A percentile compares a stretch with the other conserved stretches of the same genome.
phyloP scores from a whole-genome alignment of 345 rosid species.

The Brassica nigra region DNA sequence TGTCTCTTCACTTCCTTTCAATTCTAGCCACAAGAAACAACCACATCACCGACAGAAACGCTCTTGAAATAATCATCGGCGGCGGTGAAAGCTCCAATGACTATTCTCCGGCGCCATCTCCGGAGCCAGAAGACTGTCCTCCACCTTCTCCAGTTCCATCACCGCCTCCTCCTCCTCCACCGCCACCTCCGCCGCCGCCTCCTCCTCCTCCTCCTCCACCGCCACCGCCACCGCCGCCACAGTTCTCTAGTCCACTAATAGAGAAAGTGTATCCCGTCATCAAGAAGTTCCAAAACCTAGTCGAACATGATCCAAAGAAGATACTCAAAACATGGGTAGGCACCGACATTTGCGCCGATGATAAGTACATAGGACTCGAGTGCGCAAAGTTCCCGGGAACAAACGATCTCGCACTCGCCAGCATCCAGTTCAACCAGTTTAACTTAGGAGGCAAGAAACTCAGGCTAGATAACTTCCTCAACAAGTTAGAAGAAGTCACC shows the following conservation, averaged over 20 bases:
- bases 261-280: conserved; percentile 59
- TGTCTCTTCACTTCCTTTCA: conserved; percentile 26
- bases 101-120: conserved; percentile 17
- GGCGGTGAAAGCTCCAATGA: conserved; percentile 10
- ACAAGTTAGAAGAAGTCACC: conserved; percentile 69
- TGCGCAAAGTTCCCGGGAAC: conserved; percentile 80
- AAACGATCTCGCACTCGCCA: conserved; percentile 64
- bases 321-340: conserved; percentile 65
- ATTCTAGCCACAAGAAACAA: conserved; percentile 10
- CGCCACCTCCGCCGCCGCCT: conserved; percentile 13
- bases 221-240: conserved; percentile 7
- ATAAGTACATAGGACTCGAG: conserved; percentile 64
- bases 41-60: conserved; percentile 25
- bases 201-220: conserved; percentile 17
- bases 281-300: conserved; percentile 65
- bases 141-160: background rate
- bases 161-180: conserved; percentile 8
- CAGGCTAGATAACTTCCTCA: conserved; percentile 59
- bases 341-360: background rate
- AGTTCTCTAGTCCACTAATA: conserved; percentile 36
- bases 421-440: conserved; percentile 82
- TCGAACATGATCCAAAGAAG: conserved; percentile 68
- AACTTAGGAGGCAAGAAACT: conserved; percentile 65
- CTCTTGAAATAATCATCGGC: conserved; percentile 35
- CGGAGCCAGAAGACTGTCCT: conserved; percentile 24